phyloP scores from a whole-genome alignment of 352 stramenopile species.

The Blastocystis sp. region DNA sequence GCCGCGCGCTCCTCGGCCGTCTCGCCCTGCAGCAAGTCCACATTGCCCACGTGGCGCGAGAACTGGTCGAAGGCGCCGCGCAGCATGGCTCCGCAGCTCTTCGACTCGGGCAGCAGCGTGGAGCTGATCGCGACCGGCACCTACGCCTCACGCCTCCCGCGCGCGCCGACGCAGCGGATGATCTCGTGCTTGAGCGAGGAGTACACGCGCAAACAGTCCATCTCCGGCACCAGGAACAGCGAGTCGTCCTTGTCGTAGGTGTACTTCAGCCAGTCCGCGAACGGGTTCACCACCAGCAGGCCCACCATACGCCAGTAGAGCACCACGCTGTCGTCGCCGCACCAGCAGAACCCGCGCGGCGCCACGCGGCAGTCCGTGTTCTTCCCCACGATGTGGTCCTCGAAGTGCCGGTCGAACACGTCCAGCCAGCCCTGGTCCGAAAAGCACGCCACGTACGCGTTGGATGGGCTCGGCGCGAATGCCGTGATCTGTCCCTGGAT shows the following conservation, averaged over 20 bases:
- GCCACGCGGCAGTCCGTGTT: constrained; percentile 70
- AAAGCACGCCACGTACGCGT: constrained; percentile 69
- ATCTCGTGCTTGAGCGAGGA: constrained; percentile 69
- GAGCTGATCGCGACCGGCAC: constrained; percentile 38
- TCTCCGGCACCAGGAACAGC: constrained; percentile 69
- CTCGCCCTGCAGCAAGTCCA: constrained; percentile 11
- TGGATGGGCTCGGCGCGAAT: constrained; percentile 17
- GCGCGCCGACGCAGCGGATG: constrained; percentile 29
- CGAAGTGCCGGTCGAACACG: constrained; percentile 66
- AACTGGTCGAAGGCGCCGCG: constrained; percentile 30
- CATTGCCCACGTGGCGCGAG: constrained; percentile 8
- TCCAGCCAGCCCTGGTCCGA: constrained; percentile 70
- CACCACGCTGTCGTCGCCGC: constrained; percentile 70
- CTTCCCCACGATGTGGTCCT: constrained; percentile 47
- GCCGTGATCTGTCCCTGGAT: constrained; percentile 42
- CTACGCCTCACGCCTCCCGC: constrained; percentile 42
- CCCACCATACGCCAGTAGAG: constrained; percentile 70
- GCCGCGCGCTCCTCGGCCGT: constrained; percentile 8
- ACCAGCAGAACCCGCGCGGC: constrained; percentile 71
- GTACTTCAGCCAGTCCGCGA: constrained; percentile 72
- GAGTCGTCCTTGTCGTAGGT: constrained; percentile 71
- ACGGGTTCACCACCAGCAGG: constrained; percentile 70
- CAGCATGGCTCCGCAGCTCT: constrained; percentile 9
- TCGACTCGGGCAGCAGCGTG: neutral
- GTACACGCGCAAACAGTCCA: constrained; percentile 70